Evolutionary conservation across 257 asterid species (phyloP).

Genomic region (Striga asiatica): DNA sequence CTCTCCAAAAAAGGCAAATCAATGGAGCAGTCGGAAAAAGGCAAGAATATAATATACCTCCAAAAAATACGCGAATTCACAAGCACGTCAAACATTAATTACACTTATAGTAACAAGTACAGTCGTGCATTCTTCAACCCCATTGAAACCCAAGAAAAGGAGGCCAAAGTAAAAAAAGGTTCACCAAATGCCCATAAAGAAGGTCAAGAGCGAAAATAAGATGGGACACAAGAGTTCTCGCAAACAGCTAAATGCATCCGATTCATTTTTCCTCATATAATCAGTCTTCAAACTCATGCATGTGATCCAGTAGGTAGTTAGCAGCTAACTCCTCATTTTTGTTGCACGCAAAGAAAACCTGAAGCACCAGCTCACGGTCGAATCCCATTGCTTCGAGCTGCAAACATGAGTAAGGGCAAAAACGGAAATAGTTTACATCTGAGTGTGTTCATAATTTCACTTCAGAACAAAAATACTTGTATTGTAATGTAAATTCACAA

Average conservation of each 20-base stretch:
- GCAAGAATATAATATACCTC: too few species aligned
- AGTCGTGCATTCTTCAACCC: too few species aligned
- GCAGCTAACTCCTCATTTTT: slow-evolving; percentile 90
- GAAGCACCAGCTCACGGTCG: slow-evolving; percentile 56
- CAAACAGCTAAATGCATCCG: background rate
- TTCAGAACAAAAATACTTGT: too few species aligned
- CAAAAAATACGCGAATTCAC: background rate
- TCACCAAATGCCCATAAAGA: background rate
- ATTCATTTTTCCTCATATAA: background rate
- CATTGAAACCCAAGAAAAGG: too few species aligned
- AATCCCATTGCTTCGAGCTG: slow-evolving; percentile 97
- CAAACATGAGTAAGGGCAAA: too few species aligned
- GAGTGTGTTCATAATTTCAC: too few species aligned
- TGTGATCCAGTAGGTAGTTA: slow-evolving; percentile 84
- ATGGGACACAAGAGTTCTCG: background rate
- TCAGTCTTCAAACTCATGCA: slow-evolving; percentile 71
- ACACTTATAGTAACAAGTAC: background rate
- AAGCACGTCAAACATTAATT: background rate
- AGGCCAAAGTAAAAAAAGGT: background rate
- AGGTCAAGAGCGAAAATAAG: too few species aligned
- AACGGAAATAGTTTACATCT: too few species aligned
- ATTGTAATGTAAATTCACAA: background rate
- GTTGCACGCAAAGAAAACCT: slow-evolving; percentile 86
- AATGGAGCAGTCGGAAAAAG: too few species aligned
- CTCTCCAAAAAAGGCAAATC: too few species aligned